Base-by-base conservation (phyloP, 257 asterid genomes). In the Prunella vulgaris region DNA sequence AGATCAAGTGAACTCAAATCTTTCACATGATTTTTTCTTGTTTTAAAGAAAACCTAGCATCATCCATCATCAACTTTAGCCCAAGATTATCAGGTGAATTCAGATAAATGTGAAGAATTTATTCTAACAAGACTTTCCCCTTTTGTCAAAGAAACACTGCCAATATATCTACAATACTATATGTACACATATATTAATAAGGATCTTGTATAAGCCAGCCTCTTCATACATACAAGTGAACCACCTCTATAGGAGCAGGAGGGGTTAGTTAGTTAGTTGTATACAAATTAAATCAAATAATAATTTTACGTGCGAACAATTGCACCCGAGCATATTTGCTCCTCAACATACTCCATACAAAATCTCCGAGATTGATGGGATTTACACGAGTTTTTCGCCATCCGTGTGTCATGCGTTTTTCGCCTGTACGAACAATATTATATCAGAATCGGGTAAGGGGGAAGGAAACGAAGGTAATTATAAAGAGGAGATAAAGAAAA, bases 361-460 rank as follows among this genome's bases (percentile, higher is more conserved):
- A 46, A 17, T 20, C 14, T 52, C 28, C 2, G 28, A n/a, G n/a
- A n/a, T n/a, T n/a, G n/a, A 49, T 49, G 57, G 57, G 25, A 7
- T 48, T 15, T 5, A 15, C 56, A 48, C 6, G 56, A 48, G 20
- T 20, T 56, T 66, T 21, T 69, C 17, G 56, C 30, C 17, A 32
- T 18, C 14, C 5, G 27, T 20, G 30, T 33, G 35, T 53, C 71
- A 70, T 5, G 52, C 56, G 7, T 25, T 48, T 60, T 77, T 80
- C 6, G 80, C 85, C 82, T 80, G 24, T 51, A 57, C 68, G 28
- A 5, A 57, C 20, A 66, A 35, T 51, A 8, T 49, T 3, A n/a
- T 9, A 40, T 42, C 57, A 51, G 18, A 17, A 51, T 17, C 25
- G 28, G 13, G 28, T 15, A 18, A 15, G 10, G 17, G 10, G 56